Evolutionary conservation across 83 land plant species (phyloP).

Genomic region (Picea engelmannii): DNA sequence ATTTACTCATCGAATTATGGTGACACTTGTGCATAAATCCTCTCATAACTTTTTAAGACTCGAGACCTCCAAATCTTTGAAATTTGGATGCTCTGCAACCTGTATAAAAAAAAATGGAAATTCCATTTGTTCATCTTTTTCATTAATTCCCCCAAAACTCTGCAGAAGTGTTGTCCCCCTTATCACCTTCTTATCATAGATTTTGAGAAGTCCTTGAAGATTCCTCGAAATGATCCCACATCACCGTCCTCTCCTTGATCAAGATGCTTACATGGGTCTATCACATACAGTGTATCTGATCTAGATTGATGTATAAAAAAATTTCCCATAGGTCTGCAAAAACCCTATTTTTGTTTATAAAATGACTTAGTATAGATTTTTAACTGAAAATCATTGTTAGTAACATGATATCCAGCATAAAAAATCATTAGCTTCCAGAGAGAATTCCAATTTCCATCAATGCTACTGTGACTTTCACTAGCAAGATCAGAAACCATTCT

Average conservation of each 20-base stretch:
- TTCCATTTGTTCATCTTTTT: no score
- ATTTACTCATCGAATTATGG: no score
- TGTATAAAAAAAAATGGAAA: no score
- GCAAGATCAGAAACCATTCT: conserved; percentile 87
- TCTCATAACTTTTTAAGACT: no score
- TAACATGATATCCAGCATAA: conserved; percentile 72
- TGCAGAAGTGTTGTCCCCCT: no score
- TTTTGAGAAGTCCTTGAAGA: conserved; percentile 72
- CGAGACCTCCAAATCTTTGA: no score
- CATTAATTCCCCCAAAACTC: no score
- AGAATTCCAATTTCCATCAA: conserved; percentile 87
- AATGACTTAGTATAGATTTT: conserved; percentile 73
- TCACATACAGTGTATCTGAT: conserved; percentile 76
- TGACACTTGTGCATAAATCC: no score
- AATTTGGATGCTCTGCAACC: no score
- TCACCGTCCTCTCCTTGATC: conserved; percentile 89
- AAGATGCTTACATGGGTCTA: conserved; percentile 93
- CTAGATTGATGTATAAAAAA: conserved; percentile 79
- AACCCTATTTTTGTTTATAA: conserved; percentile 76
- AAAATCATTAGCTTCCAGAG: conserved; percentile 87
- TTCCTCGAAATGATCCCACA: conserved; percentile 87
- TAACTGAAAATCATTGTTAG: conserved; percentile 43
- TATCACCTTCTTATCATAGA: conserved; percentile 65
- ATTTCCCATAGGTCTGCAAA: conserved; percentile 83
- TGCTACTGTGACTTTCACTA: conserved; percentile 50